Evolutionary conservation across 306 rosid species (phyloP).

Genomic region (Dalbergia oliveri): DNA sequence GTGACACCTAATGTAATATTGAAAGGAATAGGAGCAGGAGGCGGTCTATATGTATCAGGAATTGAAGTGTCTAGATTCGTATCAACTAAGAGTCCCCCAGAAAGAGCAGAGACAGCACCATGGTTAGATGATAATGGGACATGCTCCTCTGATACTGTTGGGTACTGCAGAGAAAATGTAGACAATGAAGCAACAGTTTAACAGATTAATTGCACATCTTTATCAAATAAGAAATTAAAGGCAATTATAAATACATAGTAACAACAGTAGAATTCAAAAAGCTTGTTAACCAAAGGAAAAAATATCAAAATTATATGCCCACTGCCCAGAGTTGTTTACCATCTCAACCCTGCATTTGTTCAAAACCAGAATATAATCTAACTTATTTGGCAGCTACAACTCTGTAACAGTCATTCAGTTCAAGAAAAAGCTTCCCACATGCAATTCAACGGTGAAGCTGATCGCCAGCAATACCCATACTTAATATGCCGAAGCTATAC

Average conservation of each 20-base stretch:
- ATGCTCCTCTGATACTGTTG: constrained; percentile 81
- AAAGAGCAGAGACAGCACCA: constrained; percentile 59
- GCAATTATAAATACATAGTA: constrained; percentile 17
- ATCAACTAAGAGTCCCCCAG: constrained; percentile 82
- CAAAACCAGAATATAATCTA: constrained; percentile 13
- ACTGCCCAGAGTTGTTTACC: background rate
- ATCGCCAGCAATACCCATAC: constrained; percentile 17
- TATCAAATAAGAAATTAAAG: constrained; percentile 1
- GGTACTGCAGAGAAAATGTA: constrained; percentile 69
- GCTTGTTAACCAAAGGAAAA: constrained; percentile 22
- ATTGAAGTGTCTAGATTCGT: constrained; percentile 86
- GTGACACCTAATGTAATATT: constrained; percentile 60
- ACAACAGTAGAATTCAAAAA: constrained; percentile 12
- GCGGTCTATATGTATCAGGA: constrained; percentile 90
- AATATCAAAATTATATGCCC: background rate
- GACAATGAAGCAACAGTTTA: constrained; percentile 28
- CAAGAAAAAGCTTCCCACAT: constrained; percentile 27
- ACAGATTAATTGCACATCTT: constrained; percentile 29
- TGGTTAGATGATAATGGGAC: constrained; percentile 79
- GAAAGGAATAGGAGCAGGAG: constrained; percentile 90
- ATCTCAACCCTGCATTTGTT: background rate
- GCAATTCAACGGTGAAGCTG: constrained; percentile 21
- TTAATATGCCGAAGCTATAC: background rate
- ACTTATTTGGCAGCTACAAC: background rate
- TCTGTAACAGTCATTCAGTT: constrained; percentile 24